Base-by-base conservation (phyloP, 176 grass and related monocot genomes). In the Saccharum officinarum region DNA sequence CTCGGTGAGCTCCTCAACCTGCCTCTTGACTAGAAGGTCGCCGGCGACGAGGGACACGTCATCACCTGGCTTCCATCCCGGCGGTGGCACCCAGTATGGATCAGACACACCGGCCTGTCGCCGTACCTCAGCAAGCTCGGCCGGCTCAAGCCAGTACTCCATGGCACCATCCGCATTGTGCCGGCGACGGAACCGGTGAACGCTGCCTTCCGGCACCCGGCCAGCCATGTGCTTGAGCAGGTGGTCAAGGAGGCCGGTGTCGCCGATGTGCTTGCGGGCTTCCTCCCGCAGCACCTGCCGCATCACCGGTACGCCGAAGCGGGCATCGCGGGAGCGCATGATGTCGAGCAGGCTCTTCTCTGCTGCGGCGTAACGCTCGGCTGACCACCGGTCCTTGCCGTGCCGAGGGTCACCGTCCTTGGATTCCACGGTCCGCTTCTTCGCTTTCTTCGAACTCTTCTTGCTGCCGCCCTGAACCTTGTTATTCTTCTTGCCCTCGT, bases 101-200 rank as follows among this genome's bases (percentile, higher is more conserved):
- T 96, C 92, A 57, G 80, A 81, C 50, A 96, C 92, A 39, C 94
- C 90, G 10, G 93, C 97, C 69, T 85, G 52, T n/a, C 36, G 66
- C 26, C 92, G 80, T 28, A 94, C 67, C 22, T 91, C 87, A 10
- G 86, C 86, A 73, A 96, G 84, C 52, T 96, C 94, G 10, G 88
- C 94, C 38, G 97, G 94, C 75, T 99, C 97, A 23, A 99, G 78
- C 97, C 97, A 99, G 67, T 96, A 99, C 82, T 99, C 97, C 87
- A 96, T 99, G 42, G 84, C 91, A 38, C 92, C 97, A 79, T 99
- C 90, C 8, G 97, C 84, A 60, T 96, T 99, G 77, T 96, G 93
- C 2, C 89, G 84, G 83, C 97, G 82, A 2, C 90, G 89, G 81
- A 99, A 94, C 59, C 93, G 69, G 60, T 99, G 86, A 2, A 52